Conservation (phyloP, 805 yeast genomes). For the Wickerhamomyces rabaulensis region DNA sequence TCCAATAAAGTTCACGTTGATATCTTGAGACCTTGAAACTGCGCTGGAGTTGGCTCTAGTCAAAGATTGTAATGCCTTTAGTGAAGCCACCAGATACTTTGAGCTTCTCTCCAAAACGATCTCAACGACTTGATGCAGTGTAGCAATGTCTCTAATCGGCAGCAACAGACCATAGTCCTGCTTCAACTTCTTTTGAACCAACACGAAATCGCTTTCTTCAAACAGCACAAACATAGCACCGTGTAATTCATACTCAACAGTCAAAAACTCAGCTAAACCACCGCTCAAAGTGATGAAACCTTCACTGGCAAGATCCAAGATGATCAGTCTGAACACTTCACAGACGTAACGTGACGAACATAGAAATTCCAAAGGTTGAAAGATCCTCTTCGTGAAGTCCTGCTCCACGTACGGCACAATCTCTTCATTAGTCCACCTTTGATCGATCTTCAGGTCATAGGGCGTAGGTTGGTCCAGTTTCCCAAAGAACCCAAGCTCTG, state of each 20-base stretch:
- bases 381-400: slow-evolving; percentile 25
- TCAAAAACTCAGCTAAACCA: neutral
- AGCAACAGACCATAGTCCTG: neutral
- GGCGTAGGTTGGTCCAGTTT: slow-evolving; percentile 30
- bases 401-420: slow-evolving; percentile 2
- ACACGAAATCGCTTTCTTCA: neutral
- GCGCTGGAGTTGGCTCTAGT: neutral
- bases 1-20: slow-evolving; percentile 46
- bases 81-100: slow-evolving; percentile 4
- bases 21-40: neutral
- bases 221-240: slow-evolving; percentile 10
- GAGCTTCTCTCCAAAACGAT: slow-evolving; percentile 36
- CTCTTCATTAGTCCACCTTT: slow-evolving; percentile 18
- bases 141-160: slow-evolving; percentile 15
- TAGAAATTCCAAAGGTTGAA: slow-evolving; percentile 54
- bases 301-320: slow-evolving; percentile 25
- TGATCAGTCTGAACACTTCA: slow-evolving; percentile 42
- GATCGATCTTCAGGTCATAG: slow-evolving; percentile 36
- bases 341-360: slow-evolving; percentile 54
- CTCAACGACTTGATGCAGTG: slow-evolving; percentile 29
- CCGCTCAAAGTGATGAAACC: slow-evolving; percentile 1
- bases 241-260: slow-evolving; percentile 5
- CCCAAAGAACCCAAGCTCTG: slow-evolving; percentile 56
- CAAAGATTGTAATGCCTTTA: slow-evolving; percentile 9
- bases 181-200: neutral